These are phyloP conservation scores for Glonium stellatum DNA, from an alignment of 495 filamentous ascomycete genomes.

Conservation along the genomic window DNA sequence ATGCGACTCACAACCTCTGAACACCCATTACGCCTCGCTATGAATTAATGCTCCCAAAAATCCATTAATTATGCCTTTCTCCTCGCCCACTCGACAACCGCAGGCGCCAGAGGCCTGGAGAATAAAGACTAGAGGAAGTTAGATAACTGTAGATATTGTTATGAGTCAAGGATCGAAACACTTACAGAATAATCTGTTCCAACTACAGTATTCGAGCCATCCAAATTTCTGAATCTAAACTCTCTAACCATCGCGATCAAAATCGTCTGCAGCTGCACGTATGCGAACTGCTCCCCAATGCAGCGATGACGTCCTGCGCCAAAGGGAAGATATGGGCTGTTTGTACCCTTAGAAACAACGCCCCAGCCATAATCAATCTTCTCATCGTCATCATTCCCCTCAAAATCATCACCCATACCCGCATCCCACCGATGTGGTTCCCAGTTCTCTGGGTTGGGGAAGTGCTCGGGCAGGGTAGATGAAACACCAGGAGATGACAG, in stretches of 20 bases:
- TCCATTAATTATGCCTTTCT: conserved; percentile 1
- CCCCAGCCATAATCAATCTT: conserved; percentile 91
- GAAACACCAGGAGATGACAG: conserved; percentile 78
- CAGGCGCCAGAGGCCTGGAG: conserved; percentile 1
- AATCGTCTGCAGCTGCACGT: conserved; percentile 83
- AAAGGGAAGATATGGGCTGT: conserved; percentile 87
- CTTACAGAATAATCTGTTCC: conserved; percentile 80
- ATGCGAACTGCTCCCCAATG: conserved; percentile 96
- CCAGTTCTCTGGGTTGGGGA: conserved; percentile 73
- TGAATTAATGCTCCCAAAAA: not conserved
- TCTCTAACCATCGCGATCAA: conserved; percentile 67
- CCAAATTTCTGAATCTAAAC: conserved; percentile 66
- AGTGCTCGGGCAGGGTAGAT: conserved; percentile 60
- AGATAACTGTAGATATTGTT: not conserved
- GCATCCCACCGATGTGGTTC: conserved; percentile 83
- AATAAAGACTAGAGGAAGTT: conserved; percentile 2
- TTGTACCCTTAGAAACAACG: conserved; percentile 78
- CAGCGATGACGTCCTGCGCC: conserved; percentile 90
- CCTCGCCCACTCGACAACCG: conserved; percentile 4
- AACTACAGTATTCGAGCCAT: conserved; percentile 60
- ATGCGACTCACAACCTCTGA: no score
- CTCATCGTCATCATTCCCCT: conserved; percentile 56
- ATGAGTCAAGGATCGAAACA: conserved; percentile 13
- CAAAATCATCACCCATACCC: conserved; percentile 33
- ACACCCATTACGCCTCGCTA: not conserved